Base-by-base conservation (phyloP, 441 rosid genomes). In the Eutrema salsugineum region DNA sequence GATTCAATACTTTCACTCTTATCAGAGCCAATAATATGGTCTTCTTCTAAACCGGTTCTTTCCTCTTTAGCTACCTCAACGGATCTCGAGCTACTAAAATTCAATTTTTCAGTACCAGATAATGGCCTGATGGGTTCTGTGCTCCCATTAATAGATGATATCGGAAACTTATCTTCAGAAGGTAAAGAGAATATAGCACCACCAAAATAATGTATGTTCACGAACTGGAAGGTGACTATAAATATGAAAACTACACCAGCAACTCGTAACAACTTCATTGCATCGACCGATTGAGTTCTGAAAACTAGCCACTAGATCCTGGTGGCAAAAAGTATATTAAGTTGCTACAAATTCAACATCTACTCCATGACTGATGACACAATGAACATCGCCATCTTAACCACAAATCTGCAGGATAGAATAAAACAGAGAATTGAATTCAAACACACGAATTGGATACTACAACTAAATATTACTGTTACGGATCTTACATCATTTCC, bases 151-250 rank as follows among this genome's bases (percentile, higher is more conserved):
- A 74, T 74, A n/a, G n/a, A n/a, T 11, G 72, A 66, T 9, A 22
- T 66, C 1, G 51, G 60, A 66, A 66, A 67, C 73, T 71, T 70
- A 50, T 64, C 77, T 58, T 75, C 50, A 76, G 84, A 77, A 76
- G 85, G 43, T 36, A 78, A 19, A 30, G 77, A 74, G 20, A 81
- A 74, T 1, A 80, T 47, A 66, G 74, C 74, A 35, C 68, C 79
- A 56, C 79, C 81, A 11, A 36, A 75, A 42, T 77, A 77, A 6
- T 79, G 88, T 12, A 87, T 70, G 53, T 84, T 85, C 68, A 85
- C 61, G 70, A 59, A 78, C 24, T 81, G 90, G 79, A 85, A 77
- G 49, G 73, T 14, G 32, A 68, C 20, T 33, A 84, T 53, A 27
- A 81, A 56, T 14, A 68, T 55, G 63, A 87, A 77, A 62, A 72